A percentile compares a stretch with the other conserved stretches of the same genome.
Evolutionary conservation across 768 basidiomycete genomes (phyloP).

Genomic region (Wakefieldia striispora): DNA sequence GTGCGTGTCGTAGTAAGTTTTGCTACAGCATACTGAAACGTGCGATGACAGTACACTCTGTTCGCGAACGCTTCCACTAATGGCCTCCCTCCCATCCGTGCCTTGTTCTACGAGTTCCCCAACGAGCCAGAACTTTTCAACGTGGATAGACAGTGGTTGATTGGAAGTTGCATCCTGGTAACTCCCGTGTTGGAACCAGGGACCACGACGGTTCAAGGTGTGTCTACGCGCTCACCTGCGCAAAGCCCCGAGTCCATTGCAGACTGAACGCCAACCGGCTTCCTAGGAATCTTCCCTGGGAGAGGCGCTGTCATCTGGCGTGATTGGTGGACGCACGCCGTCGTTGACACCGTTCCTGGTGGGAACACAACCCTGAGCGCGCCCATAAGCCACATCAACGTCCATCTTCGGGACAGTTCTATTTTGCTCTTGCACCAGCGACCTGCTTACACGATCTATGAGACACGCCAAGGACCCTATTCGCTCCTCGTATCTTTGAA

Average conservation of each 20-base stretch:
- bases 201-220: conserved; percentile 64
- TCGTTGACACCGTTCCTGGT: conserved; percentile 41
- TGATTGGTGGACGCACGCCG: conserved; percentile 67
- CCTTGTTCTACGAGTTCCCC: conserved; percentile 79
- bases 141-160: conserved; percentile 68
- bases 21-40: not conserved
- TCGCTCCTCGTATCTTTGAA: conserved; percentile 57
- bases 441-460: conserved; percentile 63
- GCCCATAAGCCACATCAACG: conserved; percentile 70
- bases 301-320: conserved; percentile 48
- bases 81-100: conserved; percentile 71
- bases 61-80: conserved; percentile 64
- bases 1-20: conserved; percentile 35
- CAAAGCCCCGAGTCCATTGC: not conserved
- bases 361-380: conserved; percentile 50
- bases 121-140: conserved; percentile 60
- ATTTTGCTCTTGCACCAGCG: conserved; percentile 57
- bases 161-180: conserved; percentile 69
- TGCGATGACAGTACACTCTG: conserved; percentile 55
- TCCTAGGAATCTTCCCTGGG: conserved; percentile 62
- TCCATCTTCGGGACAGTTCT: conserved; percentile 68
- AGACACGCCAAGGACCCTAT: conserved; percentile 60
- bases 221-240: conserved; percentile 3
- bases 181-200: conserved; percentile 75
- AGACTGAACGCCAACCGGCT: not conserved